Conservation (phyloP, 2,329 filamentous ascomycete species). For the Periconia digitata region DNA sequence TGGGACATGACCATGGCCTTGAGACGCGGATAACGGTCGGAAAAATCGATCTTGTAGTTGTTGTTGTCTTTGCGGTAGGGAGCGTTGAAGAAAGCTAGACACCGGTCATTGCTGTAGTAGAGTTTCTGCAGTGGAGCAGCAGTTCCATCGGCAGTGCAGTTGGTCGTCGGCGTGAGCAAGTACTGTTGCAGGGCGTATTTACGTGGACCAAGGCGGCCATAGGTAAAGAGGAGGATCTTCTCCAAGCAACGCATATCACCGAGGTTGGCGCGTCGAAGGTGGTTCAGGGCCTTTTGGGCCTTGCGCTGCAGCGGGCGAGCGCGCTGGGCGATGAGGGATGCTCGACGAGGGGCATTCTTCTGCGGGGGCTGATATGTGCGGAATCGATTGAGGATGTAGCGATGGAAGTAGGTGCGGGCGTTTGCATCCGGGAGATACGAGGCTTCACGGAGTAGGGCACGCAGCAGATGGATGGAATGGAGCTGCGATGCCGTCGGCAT, state of each 20-base stretch:
- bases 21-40: conserved; percentile 33
- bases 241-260: conserved; percentile 55
- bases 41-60: conserved; percentile 28
- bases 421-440: conserved; percentile 62
- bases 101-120: conserved; percentile 36
- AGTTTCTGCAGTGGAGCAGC: conserved; percentile 37
- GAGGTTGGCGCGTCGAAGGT: conserved; percentile 57
- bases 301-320: conserved; percentile 22
- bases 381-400: conserved; percentile 54
- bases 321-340: conserved; percentile 25
- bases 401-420: conserved; percentile 53
- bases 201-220: conserved; percentile 59
- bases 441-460: conserved; percentile 60
- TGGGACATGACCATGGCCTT: conserved; percentile 31
- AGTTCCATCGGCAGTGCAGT: conserved; percentile 5
- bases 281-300: conserved; percentile 43
- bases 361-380: conserved; percentile 44
- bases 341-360: conserved; percentile 21
- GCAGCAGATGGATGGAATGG: conserved; percentile 51
- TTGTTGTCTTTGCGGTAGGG: conserved; percentile 16
- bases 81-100: conserved; percentile 34
- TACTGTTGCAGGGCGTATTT: conserved; percentile 48
- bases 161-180: conserved; percentile 23
- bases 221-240: conserved; percentile 57
- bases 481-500: conserved; percentile 17